Evolutionary conservation across 2,329 filamentous ascomycete genomes (phyloP).

Genomic region (Kalaharituber pfeilii): DNA sequence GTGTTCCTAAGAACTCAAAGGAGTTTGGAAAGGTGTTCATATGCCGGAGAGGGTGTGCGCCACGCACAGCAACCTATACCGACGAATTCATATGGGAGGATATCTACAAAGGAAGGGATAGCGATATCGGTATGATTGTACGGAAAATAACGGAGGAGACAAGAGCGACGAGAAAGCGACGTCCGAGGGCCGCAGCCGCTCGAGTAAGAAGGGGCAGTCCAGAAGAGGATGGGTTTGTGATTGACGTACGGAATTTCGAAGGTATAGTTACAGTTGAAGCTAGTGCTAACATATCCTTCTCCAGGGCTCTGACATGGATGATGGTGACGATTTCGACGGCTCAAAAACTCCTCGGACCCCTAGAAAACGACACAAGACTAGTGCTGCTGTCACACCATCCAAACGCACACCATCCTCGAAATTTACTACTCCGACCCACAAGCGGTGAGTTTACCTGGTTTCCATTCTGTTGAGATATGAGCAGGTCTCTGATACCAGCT

Average conservation of each 20-base stretch:
- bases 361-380: conserved; percentile 23
- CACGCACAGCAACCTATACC: conserved; percentile 75
- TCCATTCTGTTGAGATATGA: conserved; percentile 20
- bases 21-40: conserved; percentile 76
- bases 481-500: no score
- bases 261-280: no score
- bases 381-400: conserved; percentile 17
- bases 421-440: conserved; percentile 46
- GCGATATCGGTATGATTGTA: conserved; percentile 49
- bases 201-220: no score
- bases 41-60: conserved; percentile 77
- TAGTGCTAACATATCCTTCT: not conserved
- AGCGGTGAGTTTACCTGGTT: conserved; percentile 31
- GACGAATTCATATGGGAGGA: conserved; percentile 88
- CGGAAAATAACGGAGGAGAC: conserved; percentile 54
- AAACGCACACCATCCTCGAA: conserved; percentile 29
- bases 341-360: conserved; percentile 28
- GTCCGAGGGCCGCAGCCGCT: conserved; percentile 31
- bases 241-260: no score
- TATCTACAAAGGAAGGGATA: conserved; percentile 47
- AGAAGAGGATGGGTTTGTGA: no score
- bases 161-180: conserved; percentile 45
- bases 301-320: conserved; percentile 15
- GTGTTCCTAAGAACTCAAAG: conserved; percentile 53
- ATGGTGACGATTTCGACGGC: conserved; percentile 27